Conservation (phyloP, 768 basidiomycete genomes). For the Lentinula boryana region DNA sequence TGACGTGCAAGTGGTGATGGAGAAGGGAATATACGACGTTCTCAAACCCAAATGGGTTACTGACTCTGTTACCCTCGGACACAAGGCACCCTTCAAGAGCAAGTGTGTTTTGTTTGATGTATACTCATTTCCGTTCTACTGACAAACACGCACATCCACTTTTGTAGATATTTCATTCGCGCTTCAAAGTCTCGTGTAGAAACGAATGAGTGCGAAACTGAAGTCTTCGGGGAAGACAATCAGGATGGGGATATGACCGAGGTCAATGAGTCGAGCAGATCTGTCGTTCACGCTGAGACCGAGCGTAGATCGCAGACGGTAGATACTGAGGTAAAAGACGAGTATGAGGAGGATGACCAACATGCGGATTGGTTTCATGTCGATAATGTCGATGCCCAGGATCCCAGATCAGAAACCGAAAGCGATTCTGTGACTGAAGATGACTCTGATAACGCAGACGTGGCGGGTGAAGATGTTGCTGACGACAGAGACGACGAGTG, state of each 20-base stretch:
- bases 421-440: constrained; percentile 58
- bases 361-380: constrained; percentile 61
- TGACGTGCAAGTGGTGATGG: constrained; percentile 63
- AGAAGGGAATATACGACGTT: constrained; percentile 67
- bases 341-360: constrained; percentile 35
- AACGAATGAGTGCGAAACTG: constrained; percentile 46
- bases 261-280: not conserved
- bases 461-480: constrained; percentile 23
- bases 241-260: constrained; percentile 6
- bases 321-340: constrained; percentile 14
- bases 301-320: constrained; percentile 1
- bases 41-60: constrained; percentile 78
- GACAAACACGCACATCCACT: not conserved
- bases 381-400: constrained; percentile 24
- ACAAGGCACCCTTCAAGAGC: constrained; percentile 55
- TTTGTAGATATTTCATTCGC: constrained; percentile 70
- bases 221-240: constrained; percentile 21
- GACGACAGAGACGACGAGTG: not conserved
- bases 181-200: constrained; percentile 48
- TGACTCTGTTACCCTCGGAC: constrained; percentile 62
- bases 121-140: not conserved
- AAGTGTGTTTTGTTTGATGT: constrained; percentile 37
- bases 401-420: constrained; percentile 16
- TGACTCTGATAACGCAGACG: constrained; percentile 66
- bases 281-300: not conserved